A percentile compares a stretch with the other conserved stretches of the same genome.
Evolutionary conservation across 2,329 filamentous ascomycete genomes (phyloP).

Genomic region (Hypomyces rosellus): DNA sequence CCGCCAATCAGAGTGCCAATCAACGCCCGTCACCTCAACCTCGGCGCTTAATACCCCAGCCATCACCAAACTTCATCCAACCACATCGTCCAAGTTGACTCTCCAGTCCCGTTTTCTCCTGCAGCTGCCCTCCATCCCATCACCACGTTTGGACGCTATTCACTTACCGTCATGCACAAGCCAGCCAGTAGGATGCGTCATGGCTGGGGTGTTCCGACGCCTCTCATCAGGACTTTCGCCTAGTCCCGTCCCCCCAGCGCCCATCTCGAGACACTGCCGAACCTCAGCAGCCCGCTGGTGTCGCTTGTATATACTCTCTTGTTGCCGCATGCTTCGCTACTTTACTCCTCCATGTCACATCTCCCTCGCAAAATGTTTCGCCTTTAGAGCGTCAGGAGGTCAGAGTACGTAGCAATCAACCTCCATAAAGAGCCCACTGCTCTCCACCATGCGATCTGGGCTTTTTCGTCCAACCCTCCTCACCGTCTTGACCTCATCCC

Average conservation of each 20-base stretch:
- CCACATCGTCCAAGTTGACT: conserved; percentile 25
- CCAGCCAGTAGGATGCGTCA: conserved; percentile 23
- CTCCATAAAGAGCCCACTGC: conserved; percentile 24
- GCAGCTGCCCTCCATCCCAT: conserved; percentile 22
- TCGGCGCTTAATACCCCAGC: conserved; percentile 35
- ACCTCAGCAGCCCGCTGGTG: conserved; percentile 43
- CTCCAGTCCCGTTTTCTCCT: conserved; percentile 13
- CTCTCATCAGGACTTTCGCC: conserved; percentile 1
- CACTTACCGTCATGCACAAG: conserved; percentile 32
- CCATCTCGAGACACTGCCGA: conserved; percentile 34
- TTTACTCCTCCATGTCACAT: conserved; percentile 35
- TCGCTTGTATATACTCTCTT: conserved; percentile 45
- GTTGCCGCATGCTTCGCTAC: conserved; percentile 33
- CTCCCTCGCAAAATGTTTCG: conserved; percentile 47
- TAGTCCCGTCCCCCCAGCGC: conserved; percentile 13
- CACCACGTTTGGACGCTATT: conserved; percentile 31
- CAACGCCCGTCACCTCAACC: conserved; percentile 10
- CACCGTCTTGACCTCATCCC: conserved; percentile 21
- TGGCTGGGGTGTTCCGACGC: conserved; percentile 18
- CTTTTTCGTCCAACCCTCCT: conserved; percentile 23
- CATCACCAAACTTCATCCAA: conserved; percentile 33
- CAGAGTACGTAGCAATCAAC: conserved; percentile 27
- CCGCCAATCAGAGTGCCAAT: conserved; percentile 19
- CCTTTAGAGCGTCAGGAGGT: conserved; percentile 38
- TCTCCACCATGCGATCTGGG: conserved; percentile 36